Percentiles rank a stretch among this genome's conserved stretches.
Conservation (phyloP, 2,329 filamentous ascomycete genomes). For the Diaporthe australafricana region DNA sequence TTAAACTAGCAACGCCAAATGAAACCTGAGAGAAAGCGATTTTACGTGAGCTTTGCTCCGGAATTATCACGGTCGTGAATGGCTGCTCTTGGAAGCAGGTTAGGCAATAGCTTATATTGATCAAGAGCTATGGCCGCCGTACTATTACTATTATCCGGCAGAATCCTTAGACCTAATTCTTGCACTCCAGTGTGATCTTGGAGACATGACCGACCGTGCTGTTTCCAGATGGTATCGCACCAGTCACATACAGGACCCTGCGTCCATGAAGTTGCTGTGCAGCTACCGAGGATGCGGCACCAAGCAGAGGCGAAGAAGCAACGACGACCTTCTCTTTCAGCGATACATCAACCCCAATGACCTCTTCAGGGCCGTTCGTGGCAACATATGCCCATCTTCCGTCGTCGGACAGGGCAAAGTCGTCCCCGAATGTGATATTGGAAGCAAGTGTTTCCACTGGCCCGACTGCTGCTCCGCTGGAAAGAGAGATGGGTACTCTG, state of each 20-base stretch:
- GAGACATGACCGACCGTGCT: conserved; percentile 9
- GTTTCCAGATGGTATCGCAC: not conserved
- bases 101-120: not conserved
- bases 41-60: too few species aligned
- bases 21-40: too few species aligned
- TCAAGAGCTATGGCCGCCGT: too few species aligned
- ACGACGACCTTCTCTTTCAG: not conserved
- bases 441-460: not conserved
- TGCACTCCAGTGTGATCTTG: not conserved
- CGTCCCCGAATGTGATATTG: conserved; percentile 2
- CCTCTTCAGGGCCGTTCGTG: not conserved
- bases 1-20: too few species aligned
- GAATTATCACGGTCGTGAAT: too few species aligned
- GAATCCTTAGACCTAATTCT: not conserved
- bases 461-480: not conserved
- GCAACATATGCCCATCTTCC: not conserved
- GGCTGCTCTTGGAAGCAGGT: too few species aligned
- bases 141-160: not conserved
- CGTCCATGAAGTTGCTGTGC: not conserved
- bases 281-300: conserved; percentile 1
- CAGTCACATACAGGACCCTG: conserved; percentile 1
- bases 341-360: not conserved
- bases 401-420: not conserved
- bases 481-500: not conserved
- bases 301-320: not conserved